A percentile compares a stretch with the other conserved stretches of the same genome.
Evolutionary conservation across 2,329 filamentous ascomycete genomes (phyloP).

Genomic region (Hyphodiscus sp.): DNA sequence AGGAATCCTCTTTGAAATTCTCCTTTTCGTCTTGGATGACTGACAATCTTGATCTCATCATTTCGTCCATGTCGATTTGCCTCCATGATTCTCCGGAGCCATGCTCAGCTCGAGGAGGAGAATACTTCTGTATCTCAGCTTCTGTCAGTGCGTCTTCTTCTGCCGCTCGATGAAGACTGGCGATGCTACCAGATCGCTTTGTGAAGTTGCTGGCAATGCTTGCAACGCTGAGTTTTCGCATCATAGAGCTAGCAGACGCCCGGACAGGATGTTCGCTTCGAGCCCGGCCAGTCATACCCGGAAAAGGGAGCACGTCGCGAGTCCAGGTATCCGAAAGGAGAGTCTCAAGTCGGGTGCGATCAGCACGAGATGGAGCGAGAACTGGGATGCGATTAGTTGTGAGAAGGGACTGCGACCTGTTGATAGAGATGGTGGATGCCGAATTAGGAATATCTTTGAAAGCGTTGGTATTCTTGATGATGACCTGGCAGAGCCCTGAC

Average conservation of each 20-base stretch:
- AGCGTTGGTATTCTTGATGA: slow-evolving; percentile 78
- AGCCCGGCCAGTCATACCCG: slow-evolving; percentile 65
- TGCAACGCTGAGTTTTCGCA: slow-evolving; percentile 79
- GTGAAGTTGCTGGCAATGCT: slow-evolving; percentile 73
- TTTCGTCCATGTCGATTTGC: slow-evolving; percentile 14
- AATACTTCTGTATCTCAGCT: slow-evolving; percentile 9
- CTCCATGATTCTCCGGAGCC: slow-evolving; percentile 11
- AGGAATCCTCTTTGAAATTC: slow-evolving; percentile 14
- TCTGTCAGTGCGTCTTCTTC: slow-evolving; percentile 19
- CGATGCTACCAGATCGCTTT: slow-evolving; percentile 49
- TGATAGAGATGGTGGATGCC: slow-evolving; percentile 46
- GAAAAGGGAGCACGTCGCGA: slow-evolving; percentile 70
- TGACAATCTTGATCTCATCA: slow-evolving; percentile 17
- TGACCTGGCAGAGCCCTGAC: slow-evolving; percentile 64
- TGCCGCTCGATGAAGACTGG: slow-evolving; percentile 22
- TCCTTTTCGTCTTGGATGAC: slow-evolving; percentile 27
- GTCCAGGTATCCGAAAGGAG: slow-evolving; percentile 78
- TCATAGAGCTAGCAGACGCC: slow-evolving; percentile 76
- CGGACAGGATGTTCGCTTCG: slow-evolving; percentile 66
- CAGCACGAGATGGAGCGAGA: slow-evolving; percentile 65
- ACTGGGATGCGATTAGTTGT: slow-evolving; percentile 63
- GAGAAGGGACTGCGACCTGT: slow-evolving; percentile 74
- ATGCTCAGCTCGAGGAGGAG: slow-evolving; percentile 10
- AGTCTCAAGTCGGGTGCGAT: slow-evolving; percentile 71
- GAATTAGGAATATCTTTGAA: slow-evolving; percentile 44